Evolutionary conservation across 2,329 filamentous ascomycete genomes (phyloP).

Genomic region (Tolypocladium ophioglossoides): DNA sequence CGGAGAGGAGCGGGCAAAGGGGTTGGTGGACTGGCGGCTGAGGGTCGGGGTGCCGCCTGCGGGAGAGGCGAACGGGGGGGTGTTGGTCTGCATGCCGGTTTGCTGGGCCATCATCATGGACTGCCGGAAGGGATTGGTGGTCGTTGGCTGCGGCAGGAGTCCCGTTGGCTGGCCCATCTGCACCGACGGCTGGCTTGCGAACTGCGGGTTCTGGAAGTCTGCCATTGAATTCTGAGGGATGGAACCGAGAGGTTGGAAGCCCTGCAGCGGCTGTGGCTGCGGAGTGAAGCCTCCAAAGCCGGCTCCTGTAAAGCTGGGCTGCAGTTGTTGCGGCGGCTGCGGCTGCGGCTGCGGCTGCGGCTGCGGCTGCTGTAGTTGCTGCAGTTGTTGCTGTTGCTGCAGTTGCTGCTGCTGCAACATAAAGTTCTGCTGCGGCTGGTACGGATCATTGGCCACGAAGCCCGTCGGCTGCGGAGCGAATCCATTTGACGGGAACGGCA

Average conservation of each 20-base stretch:
- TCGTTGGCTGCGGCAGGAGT: conserved; percentile 35
- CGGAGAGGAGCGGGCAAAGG: conserved; percentile 64
- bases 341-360: conserved; percentile 23
- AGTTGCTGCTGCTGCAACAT: conserved; percentile 18
- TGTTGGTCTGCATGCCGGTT: conserved; percentile 30
- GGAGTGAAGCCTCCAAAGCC: conserved; percentile 78
- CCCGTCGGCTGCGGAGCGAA: conserved; percentile 16
- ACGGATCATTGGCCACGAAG: conserved; percentile 16
- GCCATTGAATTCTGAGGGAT: conserved; percentile 48
- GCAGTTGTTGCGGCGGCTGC: conserved; percentile 30
- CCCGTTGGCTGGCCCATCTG: conserved; percentile 28
- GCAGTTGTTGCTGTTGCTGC: conserved; percentile 23
- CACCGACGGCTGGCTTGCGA: conserved; percentile 14
- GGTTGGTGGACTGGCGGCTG: conserved; percentile 66
- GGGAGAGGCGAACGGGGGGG: conserved; percentile 26
- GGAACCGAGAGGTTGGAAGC: conserved; percentile 44
- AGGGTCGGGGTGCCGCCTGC: conserved; percentile 27
- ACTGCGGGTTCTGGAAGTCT: conserved; percentile 31
- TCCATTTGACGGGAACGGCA: conserved; percentile 15
- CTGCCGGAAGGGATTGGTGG: conserved; percentile 87
- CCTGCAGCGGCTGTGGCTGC: conserved; percentile 48
- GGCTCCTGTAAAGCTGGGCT: conserved; percentile 51
- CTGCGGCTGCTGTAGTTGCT: conserved; percentile 13
- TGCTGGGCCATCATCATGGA: conserved; percentile 64
- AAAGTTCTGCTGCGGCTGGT: conserved; percentile 20